Conservation (phyloP, 768 basidiomycete genomes). For the Suillus luteus region DNA sequence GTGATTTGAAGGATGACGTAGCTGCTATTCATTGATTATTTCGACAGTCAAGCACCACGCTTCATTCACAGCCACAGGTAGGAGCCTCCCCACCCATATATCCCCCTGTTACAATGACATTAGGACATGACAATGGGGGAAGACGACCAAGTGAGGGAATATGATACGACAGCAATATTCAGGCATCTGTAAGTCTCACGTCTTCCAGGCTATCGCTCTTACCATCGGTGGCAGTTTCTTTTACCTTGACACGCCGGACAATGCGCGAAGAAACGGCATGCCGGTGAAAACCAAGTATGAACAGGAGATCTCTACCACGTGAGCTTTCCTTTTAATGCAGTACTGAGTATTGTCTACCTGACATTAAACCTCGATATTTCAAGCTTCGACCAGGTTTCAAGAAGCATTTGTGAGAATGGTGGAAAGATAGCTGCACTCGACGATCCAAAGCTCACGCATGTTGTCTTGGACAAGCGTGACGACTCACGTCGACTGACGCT, state of each 20-base stretch:
- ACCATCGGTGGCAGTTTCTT: conserved; percentile 59
- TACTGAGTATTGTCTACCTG: background rate
- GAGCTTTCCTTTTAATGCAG: conserved; percentile 17
- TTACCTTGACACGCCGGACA: conserved; percentile 82
- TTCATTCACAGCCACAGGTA: conserved; percentile 15
- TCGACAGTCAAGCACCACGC: conserved; percentile 5
- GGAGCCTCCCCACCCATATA: background rate
- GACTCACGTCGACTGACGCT: conserved; percentile 70
- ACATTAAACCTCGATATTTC: conserved; percentile 1
- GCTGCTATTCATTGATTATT: background rate
- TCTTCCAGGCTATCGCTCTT: conserved; percentile 4
- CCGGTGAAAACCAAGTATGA: conserved; percentile 53
- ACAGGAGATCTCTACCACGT: conserved; percentile 57
- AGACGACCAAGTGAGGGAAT: conserved; percentile 65
- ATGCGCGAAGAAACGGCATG: conserved; percentile 70
- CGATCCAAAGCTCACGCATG: conserved; percentile 83
- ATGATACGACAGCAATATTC: conserved; percentile 80
- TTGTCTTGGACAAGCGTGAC: conserved; percentile 84
- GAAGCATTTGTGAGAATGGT: conserved; percentile 65
- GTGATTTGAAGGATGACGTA: background rate
- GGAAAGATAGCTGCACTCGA: conserved; percentile 69
- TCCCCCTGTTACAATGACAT: background rate
- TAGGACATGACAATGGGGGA: conserved; percentile 71
- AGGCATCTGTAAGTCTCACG: conserved; percentile 67
- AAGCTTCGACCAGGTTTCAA: conserved; percentile 59